Evolutionary conservation across 2,329 filamentous ascomycete genomes (phyloP).

Genomic region (Stachybotrys chlorohalonatus): DNA sequence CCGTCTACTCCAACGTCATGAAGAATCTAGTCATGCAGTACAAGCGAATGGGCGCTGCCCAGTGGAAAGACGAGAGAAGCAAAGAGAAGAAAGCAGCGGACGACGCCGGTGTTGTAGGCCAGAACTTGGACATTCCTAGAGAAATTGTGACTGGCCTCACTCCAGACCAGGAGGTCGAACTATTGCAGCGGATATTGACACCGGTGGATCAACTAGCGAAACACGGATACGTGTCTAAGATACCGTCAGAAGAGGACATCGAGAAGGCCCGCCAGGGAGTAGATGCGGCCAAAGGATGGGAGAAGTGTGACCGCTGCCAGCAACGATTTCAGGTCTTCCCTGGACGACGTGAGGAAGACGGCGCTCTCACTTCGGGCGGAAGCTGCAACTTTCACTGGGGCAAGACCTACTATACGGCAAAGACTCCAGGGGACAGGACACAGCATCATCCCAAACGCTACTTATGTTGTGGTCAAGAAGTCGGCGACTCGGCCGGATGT

Average conservation of each 20-base stretch:
- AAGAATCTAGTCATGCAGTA: conserved; percentile 71
- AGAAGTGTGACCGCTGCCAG: conserved; percentile 80
- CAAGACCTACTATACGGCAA: conserved; percentile 51
- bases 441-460: conserved; percentile 53
- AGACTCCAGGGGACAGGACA: conserved; percentile 46
- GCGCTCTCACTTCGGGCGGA: conserved; percentile 66
- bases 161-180: conserved; percentile 54
- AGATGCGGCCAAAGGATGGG: conserved; percentile 63
- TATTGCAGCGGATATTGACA: conserved; percentile 55
- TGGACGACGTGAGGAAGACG: conserved; percentile 68
- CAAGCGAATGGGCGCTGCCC: conserved; percentile 61
- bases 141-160: conserved; percentile 62
- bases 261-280: conserved; percentile 56
- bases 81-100: conserved; percentile 26
- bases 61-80: conserved; percentile 60
- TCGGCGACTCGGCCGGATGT: conserved; percentile 70
- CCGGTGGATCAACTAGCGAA: conserved; percentile 53
- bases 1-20: conserved; percentile 75
- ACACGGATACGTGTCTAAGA: conserved; percentile 65
- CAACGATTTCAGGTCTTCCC: conserved; percentile 89
- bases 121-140: conserved; percentile 28
- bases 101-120: conserved; percentile 19
- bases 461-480: conserved; percentile 67
- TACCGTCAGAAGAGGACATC: conserved; percentile 60
- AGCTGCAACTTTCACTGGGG: conserved; percentile 75